Base-by-base conservation (phyloP, 2,329 filamentous ascomycete species). In the Aspergillus latus region DNA sequence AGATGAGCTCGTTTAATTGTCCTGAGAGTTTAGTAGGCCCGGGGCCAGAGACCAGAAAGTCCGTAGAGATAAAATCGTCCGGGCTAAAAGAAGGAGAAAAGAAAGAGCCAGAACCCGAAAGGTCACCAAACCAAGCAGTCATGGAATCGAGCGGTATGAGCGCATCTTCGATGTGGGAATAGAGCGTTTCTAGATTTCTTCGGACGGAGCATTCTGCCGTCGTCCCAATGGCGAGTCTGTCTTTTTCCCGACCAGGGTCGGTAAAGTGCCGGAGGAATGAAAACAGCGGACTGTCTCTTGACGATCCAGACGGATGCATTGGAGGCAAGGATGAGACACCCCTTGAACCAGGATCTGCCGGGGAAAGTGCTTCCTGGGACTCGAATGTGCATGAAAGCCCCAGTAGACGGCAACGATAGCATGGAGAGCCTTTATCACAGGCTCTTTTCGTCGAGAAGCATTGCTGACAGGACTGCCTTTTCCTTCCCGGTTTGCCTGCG, bases 261-360 rank as follows among this genome's bases (percentile, higher is more conserved):
- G 67, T 65, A 40, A 70, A 69, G 42, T 66, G 67, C 0, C 58
- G 59, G 15, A 70, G 60, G 7, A 70, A 70, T n/a, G 62, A 66
- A 16, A 69, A 70, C 6, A 60, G 66, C 49, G 57, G 32, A 44
- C 52, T 2, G 26, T 49, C 39, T 32, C 56, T 60, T 4, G 54
- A 9, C 10, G 21, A 5, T 3, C 2, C 15, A 4, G 44, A 34
- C 6, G 57, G 21, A 13, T 32, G 48, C 43, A n/a, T 57, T n/a
- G 48, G 49, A 11, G 59, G 49, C n/a, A 58, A 51, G 13, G 48
- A 36, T 6, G 62, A 59, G 8, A 37, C 9, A 2, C 34, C 21
- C 4, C 26, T 13, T 11, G 59, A 57, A 10, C 16, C 36, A 29
- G 49, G 30, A 16, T 44, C 11, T 28, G 21, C 45, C 8, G 42